phyloP scores from a whole-genome alignment of 2,329 filamentous ascomycete species.

The Falciphora oryzae region DNA sequence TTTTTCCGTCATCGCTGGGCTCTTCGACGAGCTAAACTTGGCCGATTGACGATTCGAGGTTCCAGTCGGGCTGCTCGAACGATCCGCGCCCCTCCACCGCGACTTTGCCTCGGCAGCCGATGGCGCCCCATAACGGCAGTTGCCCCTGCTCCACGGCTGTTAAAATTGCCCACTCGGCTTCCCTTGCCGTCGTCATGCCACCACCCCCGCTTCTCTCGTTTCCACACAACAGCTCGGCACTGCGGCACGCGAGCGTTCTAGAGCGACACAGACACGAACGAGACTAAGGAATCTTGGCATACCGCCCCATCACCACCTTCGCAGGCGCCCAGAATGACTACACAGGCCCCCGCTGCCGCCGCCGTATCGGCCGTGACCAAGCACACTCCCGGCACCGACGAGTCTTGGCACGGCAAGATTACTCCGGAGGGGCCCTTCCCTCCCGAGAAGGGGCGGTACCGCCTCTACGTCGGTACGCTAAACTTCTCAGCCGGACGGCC shows the following conservation, averaged over 20 bases:
- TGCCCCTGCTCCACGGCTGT: not conserved
- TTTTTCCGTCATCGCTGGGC: not conserved
- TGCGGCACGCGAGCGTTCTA: no score
- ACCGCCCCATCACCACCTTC: not conserved
- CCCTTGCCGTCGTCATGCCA: not conserved
- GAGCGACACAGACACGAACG: no score
- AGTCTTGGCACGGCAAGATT: conserved; percentile 24
- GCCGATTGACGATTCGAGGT: no score
- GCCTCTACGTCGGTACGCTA: conserved; percentile 25
- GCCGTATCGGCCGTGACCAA: conserved; percentile 13
- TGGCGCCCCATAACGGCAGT: not conserved
- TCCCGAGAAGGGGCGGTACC: conserved; percentile 22
- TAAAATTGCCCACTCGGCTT: not conserved
- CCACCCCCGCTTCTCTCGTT: not conserved
- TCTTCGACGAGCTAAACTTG: no score
- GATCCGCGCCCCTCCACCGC: not conserved
- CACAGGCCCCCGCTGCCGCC: conserved; percentile 11
- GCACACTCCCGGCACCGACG: conserved; percentile 16
- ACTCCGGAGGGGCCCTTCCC: conserved; percentile 18
- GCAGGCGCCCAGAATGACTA: not conserved
- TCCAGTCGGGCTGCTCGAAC: not conserved
- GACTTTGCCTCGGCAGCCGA: not conserved
- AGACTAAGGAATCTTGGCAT: no score
- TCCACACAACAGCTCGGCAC: not conserved
- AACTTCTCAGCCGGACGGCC: conserved; percentile 36